Evolutionary conservation across 2,329 filamentous ascomycete genomes (phyloP).

Genomic region (Paraphoma chrysanthemicola): DNA sequence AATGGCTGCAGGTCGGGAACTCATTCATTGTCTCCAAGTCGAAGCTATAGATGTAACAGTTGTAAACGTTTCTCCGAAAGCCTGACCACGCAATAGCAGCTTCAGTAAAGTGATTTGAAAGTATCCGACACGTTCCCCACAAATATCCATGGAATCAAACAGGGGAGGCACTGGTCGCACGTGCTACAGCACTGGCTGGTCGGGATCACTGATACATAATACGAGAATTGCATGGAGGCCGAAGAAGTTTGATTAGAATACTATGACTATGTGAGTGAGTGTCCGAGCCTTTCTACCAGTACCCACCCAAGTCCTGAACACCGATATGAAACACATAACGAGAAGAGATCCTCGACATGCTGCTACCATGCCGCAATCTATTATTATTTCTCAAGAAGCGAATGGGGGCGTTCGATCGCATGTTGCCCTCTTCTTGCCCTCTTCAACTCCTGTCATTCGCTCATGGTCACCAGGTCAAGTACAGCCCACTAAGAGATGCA

Average conservation of each 20-base stretch:
- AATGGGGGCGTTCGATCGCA: not conserved
- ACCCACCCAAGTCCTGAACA: too few relatives aligned
- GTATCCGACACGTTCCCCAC: too few relatives aligned
- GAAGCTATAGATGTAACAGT: conserved; percentile 33
- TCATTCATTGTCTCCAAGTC: conserved; percentile 60
- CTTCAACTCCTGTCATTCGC: not conserved
- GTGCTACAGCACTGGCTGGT: not conserved
- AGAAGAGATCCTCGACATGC: too few relatives aligned
- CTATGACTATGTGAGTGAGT: not conserved
- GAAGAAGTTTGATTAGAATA: not conserved
- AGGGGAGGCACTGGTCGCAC: not conserved
- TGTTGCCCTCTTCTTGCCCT: too few relatives aligned
- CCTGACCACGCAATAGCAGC: not conserved
- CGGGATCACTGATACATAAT: not conserved
- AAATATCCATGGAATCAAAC: too few relatives aligned
- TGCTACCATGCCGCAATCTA: not conserved
- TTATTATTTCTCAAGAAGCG: not conserved
- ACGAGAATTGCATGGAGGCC: not conserved
- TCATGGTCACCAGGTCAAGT: conserved; percentile 4
- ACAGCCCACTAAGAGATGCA: conserved; percentile 12
- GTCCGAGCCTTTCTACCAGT: too few relatives aligned
- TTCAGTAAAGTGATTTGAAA: too few relatives aligned
- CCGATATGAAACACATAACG: too few relatives aligned
- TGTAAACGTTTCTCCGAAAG: not conserved
- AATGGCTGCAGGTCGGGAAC: conserved; percentile 71